Conservation (phyloP, 176 grass and related monocot species). For the Cenchrus purpureus region DNA sequence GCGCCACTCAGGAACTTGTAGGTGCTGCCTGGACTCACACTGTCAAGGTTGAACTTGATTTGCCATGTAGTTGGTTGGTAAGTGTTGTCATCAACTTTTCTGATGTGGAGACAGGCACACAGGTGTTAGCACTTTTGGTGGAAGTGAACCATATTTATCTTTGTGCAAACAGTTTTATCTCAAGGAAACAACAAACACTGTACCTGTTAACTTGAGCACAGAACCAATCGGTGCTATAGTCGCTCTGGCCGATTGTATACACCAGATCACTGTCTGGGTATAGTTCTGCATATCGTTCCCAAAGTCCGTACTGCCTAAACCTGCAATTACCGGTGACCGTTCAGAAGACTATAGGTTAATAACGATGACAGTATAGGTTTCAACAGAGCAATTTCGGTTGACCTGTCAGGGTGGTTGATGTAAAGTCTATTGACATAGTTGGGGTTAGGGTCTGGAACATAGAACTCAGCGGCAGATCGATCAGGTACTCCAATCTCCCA, state of each 20-base stretch:
- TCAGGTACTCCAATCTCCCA: conserved; percentile 90
- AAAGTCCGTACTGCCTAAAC: conserved; percentile 91
- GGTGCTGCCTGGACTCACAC: conserved; percentile 46
- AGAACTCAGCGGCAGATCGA: conserved; percentile 77
- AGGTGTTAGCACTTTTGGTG: neutral
- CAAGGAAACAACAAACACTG: neutral
- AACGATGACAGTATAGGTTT: neutral
- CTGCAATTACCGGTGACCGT: conserved; percentile 23
- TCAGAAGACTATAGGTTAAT: neutral
- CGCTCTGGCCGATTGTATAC: conserved; percentile 69
- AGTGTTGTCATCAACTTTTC: conserved; percentile 62
- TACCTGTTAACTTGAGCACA: conserved; percentile 94
- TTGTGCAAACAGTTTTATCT: neutral
- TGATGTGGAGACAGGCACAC: conserved; percentile 26
- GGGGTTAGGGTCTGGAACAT: conserved; percentile 79
- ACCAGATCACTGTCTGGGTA: conserved; percentile 72
- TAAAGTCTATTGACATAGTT: conserved; percentile 72
- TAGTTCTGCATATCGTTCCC: conserved; percentile 85
- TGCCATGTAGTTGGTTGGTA: conserved; percentile 85
- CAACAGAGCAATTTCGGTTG: conserved; percentile 25
- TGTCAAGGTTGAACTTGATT: conserved; percentile 77
- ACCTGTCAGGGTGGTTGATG: conserved; percentile 80
- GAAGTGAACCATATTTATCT: conserved; percentile 2
- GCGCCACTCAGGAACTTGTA: conserved; percentile 84
- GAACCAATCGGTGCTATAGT: conserved; percentile 84